Evolutionary conservation across 805 yeast species (phyloP), one percentile per base, ranked within the genome.

Genomic region (Metschnikowia picachoensis): DNA sequence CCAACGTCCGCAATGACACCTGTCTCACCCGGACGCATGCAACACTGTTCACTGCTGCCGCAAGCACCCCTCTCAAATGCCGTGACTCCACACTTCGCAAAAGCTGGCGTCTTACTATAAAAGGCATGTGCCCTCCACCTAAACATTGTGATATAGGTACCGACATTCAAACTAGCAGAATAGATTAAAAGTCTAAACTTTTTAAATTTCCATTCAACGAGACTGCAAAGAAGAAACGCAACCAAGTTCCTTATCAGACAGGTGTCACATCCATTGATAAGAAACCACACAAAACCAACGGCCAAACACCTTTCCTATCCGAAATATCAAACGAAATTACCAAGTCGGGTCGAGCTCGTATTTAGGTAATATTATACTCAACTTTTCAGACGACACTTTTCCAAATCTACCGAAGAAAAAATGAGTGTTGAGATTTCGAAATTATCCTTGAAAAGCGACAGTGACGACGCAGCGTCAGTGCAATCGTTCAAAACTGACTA

Each of bases 401-500:
- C 33, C 33, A 30, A 12, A 12, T n/a, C 33, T n/a, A 30, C 33
- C 8, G 7, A 20, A 20, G 25, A 20, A 20, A 20, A 35, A 12
- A 51, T 55, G 57, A 54, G 56, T 30, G 47, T 52, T 30, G 58
- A 55, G 35, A 41, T 55, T 31, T 36, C 55, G n/a, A 53, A 42
- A 27, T 50, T 55, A 35, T 35, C 35, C 40, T 36, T 55, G 52
- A 48, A 43, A 34, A 36, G 43, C 25, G 57, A 52, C 17, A 47
- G 52, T 20, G 67, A 72, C 30, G 65, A 64, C 41, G 52, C 65
- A 12, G 60, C 68, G 14, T 65, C 72, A 12, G 58, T 60, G 15
- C 54, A 60, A 28, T 60, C 66, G 47, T 48, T 61, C 46, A 67
- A 66, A 48, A 70, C 66, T 16, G 97, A 90, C 52, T 92, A 90